A percentile compares a stretch with the other conserved stretches of the same genome.
Conservation (phyloP, 352 stramenopile genomes). For the Phytophthora fragariaefolia region DNA sequence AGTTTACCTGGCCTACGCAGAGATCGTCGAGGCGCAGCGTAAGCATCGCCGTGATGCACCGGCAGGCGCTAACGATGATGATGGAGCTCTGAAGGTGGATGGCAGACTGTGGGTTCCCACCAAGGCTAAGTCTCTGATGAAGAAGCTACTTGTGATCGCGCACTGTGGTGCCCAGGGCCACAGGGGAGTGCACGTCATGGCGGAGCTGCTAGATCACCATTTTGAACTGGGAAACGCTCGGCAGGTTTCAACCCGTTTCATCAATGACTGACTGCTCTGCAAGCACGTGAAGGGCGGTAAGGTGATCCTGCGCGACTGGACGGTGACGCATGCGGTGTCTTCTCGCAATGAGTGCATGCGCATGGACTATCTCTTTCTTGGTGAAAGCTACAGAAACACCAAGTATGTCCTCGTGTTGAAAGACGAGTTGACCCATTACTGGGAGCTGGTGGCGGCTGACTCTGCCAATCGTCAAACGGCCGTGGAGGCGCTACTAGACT, state of each 20-base stretch:
- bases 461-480: constrained; percentile 2
- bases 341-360: constrained; percentile 12
- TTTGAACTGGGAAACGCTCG: too few relatives aligned
- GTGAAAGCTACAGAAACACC: constrained; percentile 14
- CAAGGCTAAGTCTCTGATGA: neutral
- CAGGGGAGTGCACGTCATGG: too few relatives aligned
- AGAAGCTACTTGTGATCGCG: constrained; percentile 7
- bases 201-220: too few relatives aligned
- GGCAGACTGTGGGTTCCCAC: constrained; percentile 9
- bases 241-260: too few relatives aligned
- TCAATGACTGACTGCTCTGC: too few relatives aligned
- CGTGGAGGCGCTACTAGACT: constrained; percentile 5
- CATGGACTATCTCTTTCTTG: constrained; percentile 19
- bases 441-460: neutral
- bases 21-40: neutral
- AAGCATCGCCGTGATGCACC: neutral
- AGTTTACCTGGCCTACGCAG: constrained; percentile 11
- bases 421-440: too few relatives aligned
- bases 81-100: neutral
- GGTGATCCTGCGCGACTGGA: too few relatives aligned
- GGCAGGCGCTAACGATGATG: too few relatives aligned
- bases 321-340: neutral
- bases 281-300: too few relatives aligned
- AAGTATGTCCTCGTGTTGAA: too few relatives aligned
- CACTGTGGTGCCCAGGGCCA: constrained; percentile 7